Evolutionary conservation across 306 rosid species (phyloP).

Genomic region (Abrus pulchellus): DNA sequence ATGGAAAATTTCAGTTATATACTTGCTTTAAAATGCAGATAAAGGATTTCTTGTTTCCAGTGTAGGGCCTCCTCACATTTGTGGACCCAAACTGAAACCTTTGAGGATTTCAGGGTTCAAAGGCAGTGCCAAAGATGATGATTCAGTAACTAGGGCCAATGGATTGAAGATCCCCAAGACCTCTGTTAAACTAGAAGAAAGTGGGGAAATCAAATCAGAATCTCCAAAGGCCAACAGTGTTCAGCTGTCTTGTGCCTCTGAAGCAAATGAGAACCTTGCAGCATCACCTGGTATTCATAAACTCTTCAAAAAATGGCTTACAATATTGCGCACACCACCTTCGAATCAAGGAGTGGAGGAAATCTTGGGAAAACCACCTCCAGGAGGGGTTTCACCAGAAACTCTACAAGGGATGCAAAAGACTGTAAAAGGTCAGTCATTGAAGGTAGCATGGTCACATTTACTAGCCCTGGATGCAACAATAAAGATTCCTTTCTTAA

Average conservation of each 20-base stretch:
- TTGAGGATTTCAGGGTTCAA: conserved; percentile 79
- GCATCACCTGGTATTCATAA: conserved; percentile 72
- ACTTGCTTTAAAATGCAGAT: conserved; percentile 26
- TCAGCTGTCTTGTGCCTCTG: conserved; percentile 71
- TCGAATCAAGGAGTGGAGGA: conserved; percentile 61
- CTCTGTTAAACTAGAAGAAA: conserved; percentile 72
- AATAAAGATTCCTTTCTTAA: conserved; percentile 75
- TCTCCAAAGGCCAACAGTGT: conserved; percentile 67
- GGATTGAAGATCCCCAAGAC: conserved; percentile 70
- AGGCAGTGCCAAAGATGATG: conserved; percentile 71
- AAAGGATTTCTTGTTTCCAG: conserved; percentile 73
- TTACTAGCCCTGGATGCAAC: conserved; percentile 70
- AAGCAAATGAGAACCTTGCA: conserved; percentile 59
- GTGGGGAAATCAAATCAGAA: conserved; percentile 57
- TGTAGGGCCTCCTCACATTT: conserved; percentile 75
- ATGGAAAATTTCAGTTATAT: not conserved
- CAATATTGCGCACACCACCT: conserved; percentile 70
- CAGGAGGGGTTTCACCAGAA: conserved; percentile 53
- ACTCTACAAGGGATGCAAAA: conserved; percentile 50
- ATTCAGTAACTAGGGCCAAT: conserved; percentile 62
- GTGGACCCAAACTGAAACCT: conserved; percentile 63
- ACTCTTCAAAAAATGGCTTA: conserved; percentile 77
- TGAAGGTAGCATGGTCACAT: conserved; percentile 62
- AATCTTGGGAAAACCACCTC: conserved; percentile 62
- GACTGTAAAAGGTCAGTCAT: conserved; percentile 55